Conservation (phyloP, 2,329 filamentous ascomycete genomes). For the Sclerotinia sclerotiorum region DNA sequence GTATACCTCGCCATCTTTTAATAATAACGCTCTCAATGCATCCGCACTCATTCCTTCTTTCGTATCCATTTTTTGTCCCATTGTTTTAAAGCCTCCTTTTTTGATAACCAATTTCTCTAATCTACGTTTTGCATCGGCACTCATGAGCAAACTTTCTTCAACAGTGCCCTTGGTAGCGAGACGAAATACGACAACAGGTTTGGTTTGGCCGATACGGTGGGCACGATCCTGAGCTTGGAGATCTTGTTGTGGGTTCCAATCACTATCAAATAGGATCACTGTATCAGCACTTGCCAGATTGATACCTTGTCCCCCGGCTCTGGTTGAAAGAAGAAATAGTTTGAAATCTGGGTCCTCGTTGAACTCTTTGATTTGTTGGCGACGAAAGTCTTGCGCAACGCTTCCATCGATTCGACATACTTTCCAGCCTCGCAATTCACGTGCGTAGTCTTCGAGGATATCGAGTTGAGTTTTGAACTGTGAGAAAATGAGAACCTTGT, state of each 20-base stretch:
- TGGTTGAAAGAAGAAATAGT: constrained; percentile 84
- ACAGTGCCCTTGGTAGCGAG: constrained; percentile 92
- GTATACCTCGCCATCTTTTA: constrained; percentile 71
- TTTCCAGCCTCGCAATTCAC: constrained; percentile 73
- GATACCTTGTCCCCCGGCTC: constrained; percentile 92
- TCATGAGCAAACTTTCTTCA: constrained; percentile 81
- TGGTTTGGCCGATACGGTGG: constrained; percentile 90
- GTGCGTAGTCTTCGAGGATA: constrained; percentile 83
- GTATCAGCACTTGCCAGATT: constrained; percentile 91
- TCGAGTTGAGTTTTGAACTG: constrained; percentile 96
- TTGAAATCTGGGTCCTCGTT: constrained; percentile 65
- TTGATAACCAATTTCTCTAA: constrained; percentile 95
- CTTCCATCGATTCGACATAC: constrained; percentile 89
- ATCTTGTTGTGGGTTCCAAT: constrained; percentile 97
- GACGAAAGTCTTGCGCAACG: constrained; percentile 71
- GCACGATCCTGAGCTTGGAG: constrained; percentile 94
- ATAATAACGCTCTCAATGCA: constrained; percentile 59
- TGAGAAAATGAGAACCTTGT: constrained; percentile 94
- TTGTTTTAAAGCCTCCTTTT: constrained; percentile 78
- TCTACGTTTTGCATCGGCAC: constrained; percentile 86
- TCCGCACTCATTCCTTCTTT: constrained; percentile 56
- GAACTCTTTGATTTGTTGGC: constrained; percentile 70
- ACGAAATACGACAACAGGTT: constrained; percentile 89
- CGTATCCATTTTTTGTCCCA: constrained; percentile 62
- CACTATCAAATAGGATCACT: constrained; percentile 83